Evolutionary conservation across 169 alveolate genomes (phyloP).

Genomic region (Perkinsus olseni): DNA sequence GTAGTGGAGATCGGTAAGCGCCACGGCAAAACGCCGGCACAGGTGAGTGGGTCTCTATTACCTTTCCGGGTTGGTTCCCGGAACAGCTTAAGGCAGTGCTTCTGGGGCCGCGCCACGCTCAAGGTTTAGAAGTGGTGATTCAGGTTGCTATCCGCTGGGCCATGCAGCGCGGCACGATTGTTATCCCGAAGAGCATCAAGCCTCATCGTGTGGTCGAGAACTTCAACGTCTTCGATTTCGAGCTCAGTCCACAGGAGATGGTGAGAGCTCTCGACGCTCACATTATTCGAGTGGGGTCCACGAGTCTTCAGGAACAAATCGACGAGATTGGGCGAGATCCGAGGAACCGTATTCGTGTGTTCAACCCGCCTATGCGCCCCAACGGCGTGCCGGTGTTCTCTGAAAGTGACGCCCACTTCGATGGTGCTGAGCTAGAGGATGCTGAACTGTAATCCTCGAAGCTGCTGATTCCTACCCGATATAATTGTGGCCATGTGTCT

Average conservation of each 20-base stretch:
- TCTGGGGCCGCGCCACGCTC: too few species aligned
- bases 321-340: not conserved
- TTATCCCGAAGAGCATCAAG: not conserved
- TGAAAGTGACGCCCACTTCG: not conserved
- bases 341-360: not conserved
- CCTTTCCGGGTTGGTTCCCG: too few species aligned
- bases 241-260: not conserved
- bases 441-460: too few species aligned
- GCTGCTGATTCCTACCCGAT: too few species aligned
- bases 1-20: not conserved
- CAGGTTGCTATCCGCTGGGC: not conserved
- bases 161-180: not conserved
- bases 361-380: not conserved
- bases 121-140: not conserved
- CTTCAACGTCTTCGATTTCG: not conserved
- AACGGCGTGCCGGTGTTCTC: not conserved
- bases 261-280: not conserved
- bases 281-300: too few species aligned
- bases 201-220: not conserved
- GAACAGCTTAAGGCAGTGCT: too few species aligned
- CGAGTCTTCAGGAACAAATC: not conserved
- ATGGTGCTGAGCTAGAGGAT: too few species aligned
- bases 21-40: not conserved
- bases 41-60: not conserved
- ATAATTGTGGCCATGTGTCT: too few species aligned